Evolutionary conservation across 805 yeast genomes (phyloP).

Genomic region (Myxozyma monticola): DNA sequence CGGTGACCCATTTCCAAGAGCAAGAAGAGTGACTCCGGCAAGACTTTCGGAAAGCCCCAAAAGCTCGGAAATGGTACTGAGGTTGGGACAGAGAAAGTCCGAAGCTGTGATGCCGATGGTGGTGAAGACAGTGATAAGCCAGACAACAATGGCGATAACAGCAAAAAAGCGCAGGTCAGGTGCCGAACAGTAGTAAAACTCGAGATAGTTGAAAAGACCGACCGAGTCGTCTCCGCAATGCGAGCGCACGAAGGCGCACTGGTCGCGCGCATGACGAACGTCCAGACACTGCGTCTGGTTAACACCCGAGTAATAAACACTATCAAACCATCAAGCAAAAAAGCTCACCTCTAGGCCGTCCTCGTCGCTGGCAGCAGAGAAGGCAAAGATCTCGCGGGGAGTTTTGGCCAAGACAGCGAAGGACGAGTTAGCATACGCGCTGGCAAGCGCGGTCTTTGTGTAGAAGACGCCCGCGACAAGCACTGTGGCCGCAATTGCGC

Average conservation of each 20-base stretch:
- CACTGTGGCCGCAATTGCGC: no score
- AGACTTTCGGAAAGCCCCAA: constrained; percentile 70
- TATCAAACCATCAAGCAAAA: no score
- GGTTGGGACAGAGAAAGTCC: constrained; percentile 76
- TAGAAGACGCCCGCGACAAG: background rate
- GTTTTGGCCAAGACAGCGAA: background rate
- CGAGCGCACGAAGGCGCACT: constrained; percentile 30
- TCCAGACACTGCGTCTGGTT: constrained; percentile 6
- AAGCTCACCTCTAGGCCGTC: constrained; percentile 14
- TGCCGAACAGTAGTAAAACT: constrained; percentile 31
- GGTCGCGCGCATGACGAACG: constrained; percentile 18
- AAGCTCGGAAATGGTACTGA: constrained; percentile 61
- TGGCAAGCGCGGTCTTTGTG: background rate
- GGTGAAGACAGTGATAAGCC: constrained; percentile 52
- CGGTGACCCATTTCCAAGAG: constrained; percentile 91
- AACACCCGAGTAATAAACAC: no score
- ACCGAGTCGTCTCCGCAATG: constrained; percentile 23
- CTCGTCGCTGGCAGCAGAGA: background rate
- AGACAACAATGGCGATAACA: constrained; percentile 29
- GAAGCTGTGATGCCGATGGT: constrained; percentile 78
- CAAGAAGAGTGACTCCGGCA: constrained; percentile 76
- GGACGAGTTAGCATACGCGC: background rate
- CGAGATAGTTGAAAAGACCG: constrained; percentile 29
- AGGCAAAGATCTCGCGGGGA: constrained; percentile 6
- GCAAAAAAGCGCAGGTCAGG: constrained; percentile 11